Evolutionary conservation across 2,329 filamentous ascomycete species (phyloP).

Genomic region (Septoria petroselini): DNA sequence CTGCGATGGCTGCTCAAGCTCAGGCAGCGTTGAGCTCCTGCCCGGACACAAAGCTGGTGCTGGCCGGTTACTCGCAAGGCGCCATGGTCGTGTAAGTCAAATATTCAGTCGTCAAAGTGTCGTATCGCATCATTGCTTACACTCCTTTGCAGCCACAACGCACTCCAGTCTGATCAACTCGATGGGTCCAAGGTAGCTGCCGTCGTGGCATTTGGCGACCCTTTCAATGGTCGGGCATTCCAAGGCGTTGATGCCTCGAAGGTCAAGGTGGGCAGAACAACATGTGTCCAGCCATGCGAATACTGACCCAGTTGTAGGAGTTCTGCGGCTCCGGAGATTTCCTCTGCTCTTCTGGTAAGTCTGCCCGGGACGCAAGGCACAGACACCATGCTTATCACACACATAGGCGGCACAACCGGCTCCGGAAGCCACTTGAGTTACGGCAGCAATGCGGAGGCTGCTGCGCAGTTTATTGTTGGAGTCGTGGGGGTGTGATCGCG

Average conservation of each 20-base stretch:
- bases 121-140: too few species aligned
- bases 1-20: conserved; percentile 20
- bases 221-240: conserved; percentile 29
- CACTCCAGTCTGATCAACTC: conserved; percentile 19
- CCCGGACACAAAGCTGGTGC: conserved; percentile 25
- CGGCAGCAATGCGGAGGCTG: conserved; percentile 24
- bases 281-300: too few species aligned
- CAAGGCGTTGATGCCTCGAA: conserved; percentile 27
- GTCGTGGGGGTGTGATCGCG: not conserved
- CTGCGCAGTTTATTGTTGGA: conserved; percentile 26
- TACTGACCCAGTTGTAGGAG: conserved; percentile 1
- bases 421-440: conserved; percentile 30
- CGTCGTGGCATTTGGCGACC: conserved; percentile 33
- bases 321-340: conserved; percentile 28
- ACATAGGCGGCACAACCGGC: conserved; percentile 19
- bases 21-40: conserved; percentile 19
- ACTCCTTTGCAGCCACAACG: conserved; percentile 17
- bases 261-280: conserved; percentile 14
- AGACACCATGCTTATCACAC: not conserved
- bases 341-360: conserved; percentile 23
- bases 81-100: conserved; percentile 19
- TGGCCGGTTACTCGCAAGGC: conserved; percentile 27
- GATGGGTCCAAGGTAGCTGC: conserved; percentile 30
- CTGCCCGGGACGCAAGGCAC: not conserved
- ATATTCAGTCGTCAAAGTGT: too few species aligned